These are phyloP conservation scores for Syncephalis plumigaleata DNA, from an alignment of 371 early-diverging fungal genomes.

Conservation along the genomic window DNA sequence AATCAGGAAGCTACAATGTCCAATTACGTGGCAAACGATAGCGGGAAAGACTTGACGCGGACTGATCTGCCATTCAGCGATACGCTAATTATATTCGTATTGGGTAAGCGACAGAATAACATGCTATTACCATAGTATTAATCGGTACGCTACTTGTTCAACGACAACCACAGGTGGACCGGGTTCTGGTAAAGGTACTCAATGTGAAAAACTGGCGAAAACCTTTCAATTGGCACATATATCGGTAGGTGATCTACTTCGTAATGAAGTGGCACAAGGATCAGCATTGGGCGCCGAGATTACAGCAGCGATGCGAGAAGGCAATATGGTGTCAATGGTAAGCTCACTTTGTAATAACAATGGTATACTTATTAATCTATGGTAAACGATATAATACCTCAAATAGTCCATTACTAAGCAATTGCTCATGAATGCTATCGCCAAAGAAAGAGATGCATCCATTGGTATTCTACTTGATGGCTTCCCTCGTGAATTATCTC, in stretches of 20 bases:
- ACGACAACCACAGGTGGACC: constrained; percentile 1
- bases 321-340: constrained; percentile 42
- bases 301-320: constrained; percentile 28
- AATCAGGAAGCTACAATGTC: too few species aligned
- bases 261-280: constrained; percentile 28
- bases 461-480: constrained; percentile 23
- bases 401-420: constrained; percentile 21
- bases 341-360: neutral
- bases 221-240: constrained; percentile 30
- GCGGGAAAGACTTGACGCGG: neutral
- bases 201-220: constrained; percentile 27
- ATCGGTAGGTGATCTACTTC: constrained; percentile 46
- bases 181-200: constrained; percentile 25
- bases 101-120: constrained; percentile 1
- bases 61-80: neutral
- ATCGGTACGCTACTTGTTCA: too few species aligned
- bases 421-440: constrained; percentile 16
- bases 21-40: neutral
- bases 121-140: too few species aligned
- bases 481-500: constrained; percentile 22
- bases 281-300: constrained; percentile 25
- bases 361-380: neutral
- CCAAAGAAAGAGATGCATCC: constrained; percentile 5
- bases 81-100: constrained; percentile 2
- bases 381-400: neutral